Evolutionary conservation across 768 basidiomycete genomes (phyloP).

Genomic region (Leucosporidium creatinivorum): DNA sequence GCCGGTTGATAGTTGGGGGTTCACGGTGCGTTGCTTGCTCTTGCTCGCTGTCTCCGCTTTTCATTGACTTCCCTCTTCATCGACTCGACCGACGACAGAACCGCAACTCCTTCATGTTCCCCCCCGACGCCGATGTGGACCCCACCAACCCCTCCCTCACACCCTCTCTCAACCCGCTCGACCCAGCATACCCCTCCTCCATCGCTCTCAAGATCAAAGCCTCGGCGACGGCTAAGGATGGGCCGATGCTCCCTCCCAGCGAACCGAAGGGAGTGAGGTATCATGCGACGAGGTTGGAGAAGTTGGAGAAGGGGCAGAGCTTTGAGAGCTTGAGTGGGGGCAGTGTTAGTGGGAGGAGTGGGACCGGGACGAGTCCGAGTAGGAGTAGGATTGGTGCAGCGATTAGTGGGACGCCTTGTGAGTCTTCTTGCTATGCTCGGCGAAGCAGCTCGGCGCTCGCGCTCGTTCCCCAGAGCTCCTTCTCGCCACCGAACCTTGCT

Average conservation of each 20-base stretch:
- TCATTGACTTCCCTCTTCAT: no score
- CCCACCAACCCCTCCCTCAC: conserved; percentile 56
- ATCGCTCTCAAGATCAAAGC: conserved; percentile 2
- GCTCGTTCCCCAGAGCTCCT: background rate
- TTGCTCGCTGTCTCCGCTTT: background rate
- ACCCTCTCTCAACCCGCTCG: conserved; percentile 14
- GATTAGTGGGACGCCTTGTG: conserved; percentile 85
- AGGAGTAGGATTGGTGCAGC: conserved; percentile 85
- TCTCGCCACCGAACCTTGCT: background rate
- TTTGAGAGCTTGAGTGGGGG: background rate
- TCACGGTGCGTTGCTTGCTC: conserved; percentile 31
- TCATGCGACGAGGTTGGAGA: conserved; percentile 66
- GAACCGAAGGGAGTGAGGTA: conserved; percentile 64
- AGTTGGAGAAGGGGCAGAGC: conserved; percentile 46
- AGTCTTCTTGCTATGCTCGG: conserved; percentile 37
- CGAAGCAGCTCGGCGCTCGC: background rate
- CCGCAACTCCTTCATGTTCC: conserved; percentile 90
- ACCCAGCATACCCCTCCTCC: conserved; percentile 3
- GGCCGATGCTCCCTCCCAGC: conserved; percentile 38
- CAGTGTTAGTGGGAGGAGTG: conserved; percentile 26
- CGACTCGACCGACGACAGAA: no score
- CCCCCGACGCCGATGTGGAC: conserved; percentile 76
- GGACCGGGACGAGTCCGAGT: conserved; percentile 78
- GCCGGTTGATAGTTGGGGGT: conserved; percentile 30
- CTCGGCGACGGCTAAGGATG: conserved; percentile 17